These are phyloP conservation scores for Diaporthe citri DNA, from an alignment of 2,329 filamentous ascomycete genomes.

Conservation along the genomic window DNA sequence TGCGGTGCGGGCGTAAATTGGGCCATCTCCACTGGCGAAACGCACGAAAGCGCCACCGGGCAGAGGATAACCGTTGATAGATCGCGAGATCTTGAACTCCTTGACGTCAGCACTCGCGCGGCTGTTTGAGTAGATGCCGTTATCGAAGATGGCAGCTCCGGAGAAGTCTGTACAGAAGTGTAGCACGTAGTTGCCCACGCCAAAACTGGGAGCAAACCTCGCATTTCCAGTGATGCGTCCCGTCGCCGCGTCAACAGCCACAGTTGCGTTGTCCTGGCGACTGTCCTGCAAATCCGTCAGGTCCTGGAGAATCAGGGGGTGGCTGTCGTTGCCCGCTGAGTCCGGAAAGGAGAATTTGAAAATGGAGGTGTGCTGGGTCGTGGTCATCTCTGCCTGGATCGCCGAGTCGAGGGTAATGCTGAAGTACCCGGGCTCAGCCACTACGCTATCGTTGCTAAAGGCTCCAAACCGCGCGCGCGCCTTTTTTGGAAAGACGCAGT, in stretches of 20 bases:
- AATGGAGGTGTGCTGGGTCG: conserved; percentile 73
- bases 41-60: conserved; percentile 74
- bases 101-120: conserved; percentile 63
- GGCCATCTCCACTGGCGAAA: conserved; percentile 64
- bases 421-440: conserved; percentile 75
- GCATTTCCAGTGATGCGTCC: conserved; percentile 75
- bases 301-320: conserved; percentile 76
- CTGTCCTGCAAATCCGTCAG: conserved; percentile 74
- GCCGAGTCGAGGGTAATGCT: conserved; percentile 69
- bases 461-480: conserved; percentile 53
- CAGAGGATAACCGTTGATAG: conserved; percentile 65
- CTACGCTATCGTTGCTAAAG: conserved; percentile 64
- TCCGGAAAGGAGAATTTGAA: conserved; percentile 75
- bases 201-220: conserved; percentile 74
- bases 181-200: conserved; percentile 68
- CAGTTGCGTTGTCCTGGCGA: conserved; percentile 67
- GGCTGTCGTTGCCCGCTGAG: conserved; percentile 49
- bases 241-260: conserved; percentile 65
- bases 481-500: conserved; percentile 70
- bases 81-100: conserved; percentile 60
- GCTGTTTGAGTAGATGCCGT: conserved; percentile 72
- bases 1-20: conserved; percentile 75
- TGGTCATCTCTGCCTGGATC: conserved; percentile 75
- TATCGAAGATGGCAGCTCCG: conserved; percentile 68
- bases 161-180: conserved; percentile 78